These are phyloP conservation scores for Hyaloperonospora brassicae DNA, from an alignment of 352 stramenopile genomes.

Conservation along the genomic window DNA sequence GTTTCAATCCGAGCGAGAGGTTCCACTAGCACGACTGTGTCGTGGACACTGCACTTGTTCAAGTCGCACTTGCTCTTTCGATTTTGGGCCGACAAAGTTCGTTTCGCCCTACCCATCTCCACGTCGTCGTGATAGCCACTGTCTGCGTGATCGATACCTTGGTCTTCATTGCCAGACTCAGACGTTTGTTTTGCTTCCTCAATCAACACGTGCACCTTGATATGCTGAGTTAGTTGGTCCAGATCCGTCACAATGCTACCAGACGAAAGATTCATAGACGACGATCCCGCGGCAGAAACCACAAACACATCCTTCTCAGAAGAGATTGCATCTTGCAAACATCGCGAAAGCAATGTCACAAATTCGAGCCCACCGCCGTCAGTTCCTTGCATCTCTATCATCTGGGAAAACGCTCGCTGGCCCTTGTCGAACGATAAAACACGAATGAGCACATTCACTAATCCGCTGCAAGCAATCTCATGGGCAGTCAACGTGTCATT, in stretches of 20 bases:
- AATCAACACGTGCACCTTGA: slow-evolving; percentile 64
- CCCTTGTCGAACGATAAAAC: slow-evolving; percentile 25
- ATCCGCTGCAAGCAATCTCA: slow-evolving; percentile 50
- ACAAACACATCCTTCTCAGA: slow-evolving; percentile 54
- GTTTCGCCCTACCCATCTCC: slow-evolving; percentile 24
- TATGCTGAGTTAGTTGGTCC: slow-evolving; percentile 58
- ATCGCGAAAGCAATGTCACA: slow-evolving; percentile 28
- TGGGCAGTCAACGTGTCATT: slow-evolving; percentile 42
- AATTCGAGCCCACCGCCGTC: slow-evolving; percentile 18
- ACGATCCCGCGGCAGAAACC: slow-evolving; percentile 13
- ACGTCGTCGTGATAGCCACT: slow-evolving; percentile 6
- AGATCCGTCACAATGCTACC: slow-evolving; percentile 41
- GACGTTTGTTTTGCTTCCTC: slow-evolving; percentile 28
- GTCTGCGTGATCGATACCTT: slow-evolving; percentile 12
- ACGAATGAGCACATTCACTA: slow-evolving; percentile 37
- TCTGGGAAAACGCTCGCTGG: slow-evolving; percentile 29
- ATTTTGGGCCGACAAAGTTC: slow-evolving; percentile 9
- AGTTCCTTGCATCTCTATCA: slow-evolving; percentile 16
- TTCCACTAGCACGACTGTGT: slow-evolving; percentile 70
- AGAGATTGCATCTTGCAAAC: slow-evolving; percentile 53
- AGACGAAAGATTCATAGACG: slow-evolving; percentile 17
- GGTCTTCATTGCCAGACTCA: slow-evolving; percentile 19
- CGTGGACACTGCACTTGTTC: slow-evolving; percentile 40
- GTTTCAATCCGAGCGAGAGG: slow-evolving; percentile 67
- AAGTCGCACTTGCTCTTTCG: slow-evolving; percentile 22